Evolutionary conservation across 768 basidiomycete species (phyloP), one percentile per base, ranked within the genome.

Genomic region (Trametes sanguinea): DNA sequence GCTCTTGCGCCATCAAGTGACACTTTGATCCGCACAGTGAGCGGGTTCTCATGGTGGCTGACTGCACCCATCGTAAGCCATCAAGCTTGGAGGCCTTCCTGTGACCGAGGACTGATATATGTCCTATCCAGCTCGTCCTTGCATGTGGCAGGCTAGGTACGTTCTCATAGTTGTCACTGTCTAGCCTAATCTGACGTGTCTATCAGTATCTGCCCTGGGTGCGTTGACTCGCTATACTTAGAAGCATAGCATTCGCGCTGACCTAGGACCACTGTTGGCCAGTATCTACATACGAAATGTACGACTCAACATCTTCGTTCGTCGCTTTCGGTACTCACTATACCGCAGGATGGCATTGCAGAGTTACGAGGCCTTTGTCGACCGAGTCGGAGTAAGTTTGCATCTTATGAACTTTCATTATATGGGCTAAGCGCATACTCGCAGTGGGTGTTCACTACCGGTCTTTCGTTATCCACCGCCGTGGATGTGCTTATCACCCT

Each of bases 361-460:
- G 30, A 68, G 63, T 17, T 67, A 66, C 32, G 39, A 52, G 8
- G 60, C 52, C 16, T 68, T 67, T 47, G 61, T 65, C n/a, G 37
- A 62, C 37, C 44, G 63, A 40, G 63, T 67, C 37, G 52, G 67
- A 35, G 69, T 68, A 51, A 3, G 63, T 37, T 6, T 63, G 29
- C 11, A 16, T 35, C 17, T 7, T 6, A 3, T 11, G 6, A 37
- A 14, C 2, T 16, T 13, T 6, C 48, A 27, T 11, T 29, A 32
- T 30, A 6, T 33, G 48, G 5, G 30, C 46, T 62, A 27, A 62
- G 32, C 29, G 17, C 17, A 8, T 22, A 45, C 0, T 16, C 30
- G 27, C 47, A 73, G 72, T 73, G 69, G 70, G 57, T 73, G 6
- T 73, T 73, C 60, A 73, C 71, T 9, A 51, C 64, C 37, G 71